Base-by-base conservation (phyloP, 73 alveolate genomes). In the Paramecium tetraurelia region DNA sequence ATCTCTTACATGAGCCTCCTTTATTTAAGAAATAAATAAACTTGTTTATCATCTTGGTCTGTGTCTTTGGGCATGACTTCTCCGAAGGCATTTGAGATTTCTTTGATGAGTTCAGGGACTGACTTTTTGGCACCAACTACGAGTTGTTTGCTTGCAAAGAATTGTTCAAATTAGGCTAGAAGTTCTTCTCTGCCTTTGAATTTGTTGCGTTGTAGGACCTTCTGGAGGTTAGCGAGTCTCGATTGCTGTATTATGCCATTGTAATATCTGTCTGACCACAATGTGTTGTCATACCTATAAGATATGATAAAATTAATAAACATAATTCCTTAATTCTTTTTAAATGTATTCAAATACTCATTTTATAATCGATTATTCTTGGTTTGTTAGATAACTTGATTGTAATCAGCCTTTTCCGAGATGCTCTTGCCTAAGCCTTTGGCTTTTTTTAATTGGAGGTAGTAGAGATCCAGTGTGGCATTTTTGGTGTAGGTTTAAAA, bases 181-280 rank as follows among this genome's bases (percentile, higher is more conserved):
- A 72, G 63, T 43, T 72, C 86, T 36, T 72, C 86, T 36, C 86
- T 72, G 6, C 59, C 59, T 40, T 72, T 33, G 20, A 72, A 36
- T 72, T 72, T 72, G 22, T 72, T 33, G 1, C 59, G 40, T 38
- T 72, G 12, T 7, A 72, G 8, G 6, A 36, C 59, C 6, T 72
- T 40, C 35, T 33, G 7, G 3, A 72, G 20, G 18, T 72, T 72
- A 0, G 57, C 33, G 3, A 72, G 41, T 40, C 86, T 33, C 0
- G 86, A 72, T 72, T 72, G 27, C 6, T 72, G 18, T 72, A 72
- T 33, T 10, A 72, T 72, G 3, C 46, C 57, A 72, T 72, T 72
- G 31, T 72, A 72, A 72, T 72, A 72, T 72, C 59, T 72, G 46
- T 72, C 86, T 35, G 86, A 72, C 86, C 86, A 72, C 38, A 72